Evolutionary conservation across 106 monocot genomes (phyloP).

Genomic region (Allium cepa): DNA sequence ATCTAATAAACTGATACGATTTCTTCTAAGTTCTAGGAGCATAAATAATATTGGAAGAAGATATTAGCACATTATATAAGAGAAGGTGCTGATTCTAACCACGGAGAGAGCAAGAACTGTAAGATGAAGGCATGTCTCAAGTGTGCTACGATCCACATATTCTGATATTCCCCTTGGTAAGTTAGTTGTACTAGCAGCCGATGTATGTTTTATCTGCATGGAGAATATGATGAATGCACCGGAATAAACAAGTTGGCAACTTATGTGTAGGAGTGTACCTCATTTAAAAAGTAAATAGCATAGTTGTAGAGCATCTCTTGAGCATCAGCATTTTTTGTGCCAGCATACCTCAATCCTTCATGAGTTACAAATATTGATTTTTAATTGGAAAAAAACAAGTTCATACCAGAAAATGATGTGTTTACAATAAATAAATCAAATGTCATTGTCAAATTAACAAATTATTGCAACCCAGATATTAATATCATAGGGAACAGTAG

Average conservation of each 20-base stretch:
- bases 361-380: conserved; percentile 4
- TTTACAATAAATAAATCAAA: too few species aligned
- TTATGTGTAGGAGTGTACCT: conserved; percentile 30
- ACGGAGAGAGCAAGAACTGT: conserved; percentile 85
- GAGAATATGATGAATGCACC: conserved; percentile 1
- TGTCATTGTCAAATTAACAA: too few species aligned
- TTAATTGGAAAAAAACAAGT: background rate
- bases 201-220: conserved; percentile 78
- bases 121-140: conserved; percentile 80
- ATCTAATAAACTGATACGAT: too few species aligned
- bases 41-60: too few species aligned
- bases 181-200: conserved; percentile 17
- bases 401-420: background rate
- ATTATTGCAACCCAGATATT: too few species aligned
- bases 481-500: too few species aligned
- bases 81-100: conserved; percentile 33
- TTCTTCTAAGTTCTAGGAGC: too few species aligned
- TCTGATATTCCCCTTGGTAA: conserved; percentile 68
- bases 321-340: conserved; percentile 79
- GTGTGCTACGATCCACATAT: conserved; percentile 76
- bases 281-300: conserved; percentile 76
- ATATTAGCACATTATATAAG: too few species aligned
- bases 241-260: background rate
- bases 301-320: conserved; percentile 86
- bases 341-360: conserved; percentile 85